phyloP scores from a whole-genome alignment of 2,329 filamentous ascomycete species.

The Penicillium sp. region DNA sequence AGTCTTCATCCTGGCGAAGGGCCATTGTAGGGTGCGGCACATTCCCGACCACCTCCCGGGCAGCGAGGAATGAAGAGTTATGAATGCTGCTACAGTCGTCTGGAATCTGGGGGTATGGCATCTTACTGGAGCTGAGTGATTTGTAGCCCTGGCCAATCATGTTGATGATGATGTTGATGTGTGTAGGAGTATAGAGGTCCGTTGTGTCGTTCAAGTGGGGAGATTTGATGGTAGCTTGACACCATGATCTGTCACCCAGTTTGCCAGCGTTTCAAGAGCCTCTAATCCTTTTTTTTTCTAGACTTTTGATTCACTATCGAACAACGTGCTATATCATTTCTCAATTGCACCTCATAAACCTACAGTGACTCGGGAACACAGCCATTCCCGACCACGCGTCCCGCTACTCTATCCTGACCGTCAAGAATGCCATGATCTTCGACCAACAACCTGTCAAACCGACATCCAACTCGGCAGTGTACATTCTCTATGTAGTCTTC shows the following conservation, averaged over 20 bases:
- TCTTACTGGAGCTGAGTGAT: background rate
- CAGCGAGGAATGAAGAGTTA: conserved; percentile 21
- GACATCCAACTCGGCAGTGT: background rate
- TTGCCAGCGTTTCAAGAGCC: no score
- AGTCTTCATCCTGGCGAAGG: conserved; percentile 1
- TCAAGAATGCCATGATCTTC: conserved; percentile 13
- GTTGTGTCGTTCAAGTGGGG: background rate
- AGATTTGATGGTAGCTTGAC: background rate
- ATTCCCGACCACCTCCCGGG: conserved; percentile 19
- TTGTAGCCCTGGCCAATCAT: background rate
- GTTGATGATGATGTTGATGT: background rate
- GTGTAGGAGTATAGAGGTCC: background rate
- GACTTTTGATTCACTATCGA: background rate
- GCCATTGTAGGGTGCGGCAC: conserved; percentile 12
- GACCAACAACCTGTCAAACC: conserved; percentile 9
- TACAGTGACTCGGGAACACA: background rate
- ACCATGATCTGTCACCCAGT: background rate
- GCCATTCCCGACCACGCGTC: conserved; percentile 29
- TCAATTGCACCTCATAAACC: background rate
- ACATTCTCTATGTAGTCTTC: background rate
- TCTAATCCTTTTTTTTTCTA: no score
- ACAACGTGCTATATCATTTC: background rate
- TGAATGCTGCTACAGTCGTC: conserved; percentile 22
- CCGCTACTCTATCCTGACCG: conserved; percentile 1
- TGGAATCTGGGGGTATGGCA: conserved; percentile 18